Conservation (phyloP, 176 grass and related monocot species). For the Guadua angustifolia region DNA sequence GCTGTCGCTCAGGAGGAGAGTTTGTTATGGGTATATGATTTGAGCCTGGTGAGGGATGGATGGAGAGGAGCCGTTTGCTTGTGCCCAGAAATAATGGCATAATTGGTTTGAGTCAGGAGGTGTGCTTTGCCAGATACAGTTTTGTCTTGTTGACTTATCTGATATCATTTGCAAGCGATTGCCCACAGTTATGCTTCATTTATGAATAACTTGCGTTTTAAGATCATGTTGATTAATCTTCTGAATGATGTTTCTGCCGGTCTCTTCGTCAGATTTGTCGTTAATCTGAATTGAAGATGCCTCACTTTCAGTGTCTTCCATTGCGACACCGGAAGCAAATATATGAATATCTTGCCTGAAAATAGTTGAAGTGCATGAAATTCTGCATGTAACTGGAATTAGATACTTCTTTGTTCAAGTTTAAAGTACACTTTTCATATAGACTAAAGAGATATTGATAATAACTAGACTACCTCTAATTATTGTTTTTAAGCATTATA, state of each 20-base stretch:
- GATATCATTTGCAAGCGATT: conserved; percentile 43
- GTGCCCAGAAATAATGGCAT: conserved; percentile 45
- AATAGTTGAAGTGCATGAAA: neutral
- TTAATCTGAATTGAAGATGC: neutral
- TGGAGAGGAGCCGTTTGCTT: conserved; percentile 19
- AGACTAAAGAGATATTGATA: too few relatives aligned
- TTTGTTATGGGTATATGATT: conserved; percentile 38
- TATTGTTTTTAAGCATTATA: too few relatives aligned
- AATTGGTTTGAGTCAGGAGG: conserved; percentile 8
- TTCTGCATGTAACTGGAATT: neutral
- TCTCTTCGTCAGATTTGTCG: neutral
- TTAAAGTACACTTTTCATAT: too few relatives aligned
- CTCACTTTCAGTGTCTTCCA: neutral
- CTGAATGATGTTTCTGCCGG: neutral
- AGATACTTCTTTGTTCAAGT: neutral
- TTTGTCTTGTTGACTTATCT: conserved; percentile 35
- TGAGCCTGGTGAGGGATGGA: conserved; percentile 19
- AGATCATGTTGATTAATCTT: neutral
- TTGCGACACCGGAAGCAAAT: neutral
- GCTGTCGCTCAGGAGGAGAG: conserved; percentile 1
- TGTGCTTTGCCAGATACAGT: conserved; percentile 35
- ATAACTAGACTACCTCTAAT: too few relatives aligned
- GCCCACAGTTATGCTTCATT: neutral
- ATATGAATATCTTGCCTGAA: neutral
- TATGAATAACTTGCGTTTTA: neutral